Conservation (phyloP, 495 filamentous ascomycete species). For the Lasiosphaeria hispida region DNA sequence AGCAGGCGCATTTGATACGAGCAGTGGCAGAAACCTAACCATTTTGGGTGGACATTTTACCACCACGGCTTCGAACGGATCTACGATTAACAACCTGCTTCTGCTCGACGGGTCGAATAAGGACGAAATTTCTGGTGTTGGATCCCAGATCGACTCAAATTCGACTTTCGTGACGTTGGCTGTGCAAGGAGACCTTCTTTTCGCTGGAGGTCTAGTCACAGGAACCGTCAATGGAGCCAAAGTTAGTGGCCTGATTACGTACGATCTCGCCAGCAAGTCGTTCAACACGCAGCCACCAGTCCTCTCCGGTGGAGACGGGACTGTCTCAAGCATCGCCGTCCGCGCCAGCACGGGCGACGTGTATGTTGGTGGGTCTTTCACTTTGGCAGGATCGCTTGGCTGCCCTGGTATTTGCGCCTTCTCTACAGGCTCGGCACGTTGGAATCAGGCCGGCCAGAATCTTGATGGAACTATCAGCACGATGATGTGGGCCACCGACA, state of each 20-base stretch:
- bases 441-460: conserved; percentile 70
- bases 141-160: conserved; percentile 60
- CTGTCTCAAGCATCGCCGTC: conserved; percentile 70
- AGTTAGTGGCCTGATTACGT: conserved; percentile 75
- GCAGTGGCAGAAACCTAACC: conserved; percentile 71
- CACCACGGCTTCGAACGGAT: conserved; percentile 65
- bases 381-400: conserved; percentile 73
- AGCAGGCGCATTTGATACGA: conserved; percentile 72
- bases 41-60: conserved; percentile 87
- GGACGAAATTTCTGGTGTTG: conserved; percentile 67
- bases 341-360: conserved; percentile 67
- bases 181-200: conserved; percentile 66
- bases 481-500: conserved; percentile 71
- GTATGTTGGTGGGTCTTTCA: conserved; percentile 83
- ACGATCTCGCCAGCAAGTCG: conserved; percentile 63
- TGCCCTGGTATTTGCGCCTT: conserved; percentile 82
- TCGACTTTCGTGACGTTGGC: conserved; percentile 74
- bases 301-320: conserved; percentile 63
- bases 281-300: conserved; percentile 68
- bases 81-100: conserved; percentile 70
- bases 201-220: conserved; percentile 75
- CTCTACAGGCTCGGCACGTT: conserved; percentile 63
- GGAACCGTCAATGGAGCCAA: conserved; percentile 61
- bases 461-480: conserved; percentile 65
- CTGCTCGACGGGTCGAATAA: conserved; percentile 61